Base-by-base conservation (phyloP, 306 rosid species). In the Boehmeria nivea region DNA sequence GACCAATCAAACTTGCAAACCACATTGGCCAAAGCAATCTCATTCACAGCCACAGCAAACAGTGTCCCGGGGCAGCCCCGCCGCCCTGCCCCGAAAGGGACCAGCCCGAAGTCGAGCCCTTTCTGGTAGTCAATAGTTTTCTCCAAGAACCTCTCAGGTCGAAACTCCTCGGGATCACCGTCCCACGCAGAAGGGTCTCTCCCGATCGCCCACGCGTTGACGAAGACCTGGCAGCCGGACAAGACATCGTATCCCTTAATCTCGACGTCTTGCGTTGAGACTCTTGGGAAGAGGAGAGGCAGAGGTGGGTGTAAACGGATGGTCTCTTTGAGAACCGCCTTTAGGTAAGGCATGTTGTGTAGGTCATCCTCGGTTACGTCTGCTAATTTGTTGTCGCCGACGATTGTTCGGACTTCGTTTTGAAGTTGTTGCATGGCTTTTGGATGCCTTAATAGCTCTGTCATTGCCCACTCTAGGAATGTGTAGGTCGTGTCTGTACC, bases 71-170 rank as follows among this genome's bases (percentile, higher is more conserved):
- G 76, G 34, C 79, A 78, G 3, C 64, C 63, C 44, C 83, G 66
- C 45, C 76, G 63, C 7, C 83, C 79, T 8, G 76, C 72, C 2
- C 84, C 80, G 18, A 78, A 78, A 21, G 84, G 78, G 24, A 78
- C 61, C 1, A 78, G 48, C 15, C 44, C 22, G 4, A 78, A 74
- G 38, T 71, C 54, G 1, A 34, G 67, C 23, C 72, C 84, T 57
- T 51, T 71, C 15, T 56, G 66, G 57, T 74, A 76, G 1, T 65
- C 23, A 12, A 7, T 6, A 12, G 8, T 2, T 4, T 21, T 31
- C 9, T 18, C 23, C 25, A 74, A 9, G 20, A 78, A 78, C 25
- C 83, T 73, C 20, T 78, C 76, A 0, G 76, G 83, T 1, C 10
- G 10, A 26, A 78, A 78, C 54, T 73, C 63, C 51, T 73, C 76